Evolutionary conservation across 148 eudicot genomes (phyloP).

Genomic region (Fallopia convolvulus): DNA sequence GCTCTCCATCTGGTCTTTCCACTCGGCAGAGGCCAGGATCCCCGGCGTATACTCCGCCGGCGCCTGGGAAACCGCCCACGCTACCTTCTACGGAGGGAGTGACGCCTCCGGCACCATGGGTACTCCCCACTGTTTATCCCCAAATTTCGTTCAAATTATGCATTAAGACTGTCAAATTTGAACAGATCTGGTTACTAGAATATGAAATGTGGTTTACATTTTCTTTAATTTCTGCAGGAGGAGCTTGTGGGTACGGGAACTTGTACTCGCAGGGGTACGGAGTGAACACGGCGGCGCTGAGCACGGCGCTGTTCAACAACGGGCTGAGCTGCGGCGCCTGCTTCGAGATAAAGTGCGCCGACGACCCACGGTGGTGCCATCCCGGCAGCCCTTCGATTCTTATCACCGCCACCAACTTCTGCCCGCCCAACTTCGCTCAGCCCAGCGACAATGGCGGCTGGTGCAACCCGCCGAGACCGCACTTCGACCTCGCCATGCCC

Average conservation of each 20-base stretch:
- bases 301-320: conserved; percentile 84
- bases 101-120: conserved; percentile 99
- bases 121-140: conserved; percentile 16
- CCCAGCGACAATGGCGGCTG: conserved; percentile 84
- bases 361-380: conserved; percentile 70
- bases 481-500: conserved; percentile 87
- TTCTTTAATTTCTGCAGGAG: not conserved
- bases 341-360: conserved; percentile 68
- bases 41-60: conserved; percentile 76
- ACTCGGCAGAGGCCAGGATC: conserved; percentile 37
- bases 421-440: conserved; percentile 73
- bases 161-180: not conserved
- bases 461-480: conserved; percentile 91
- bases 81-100: conserved; percentile 87
- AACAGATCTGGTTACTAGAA: not conserved
- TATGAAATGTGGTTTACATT: not conserved
- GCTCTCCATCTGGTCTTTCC: conserved; percentile 14
- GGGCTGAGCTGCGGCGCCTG: conserved; percentile 87
- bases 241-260: conserved; percentile 6
- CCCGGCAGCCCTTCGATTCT: conserved; percentile 78
- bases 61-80: conserved; percentile 67
- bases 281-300: conserved; percentile 78
- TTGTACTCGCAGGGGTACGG: conserved; percentile 27
- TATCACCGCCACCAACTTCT: conserved; percentile 79
- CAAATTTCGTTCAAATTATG: not conserved